Evolutionary conservation across 306 rosid genomes (phyloP), one percentile per base, ranked within the genome.

Genomic region (Rosa multiflora): DNA sequence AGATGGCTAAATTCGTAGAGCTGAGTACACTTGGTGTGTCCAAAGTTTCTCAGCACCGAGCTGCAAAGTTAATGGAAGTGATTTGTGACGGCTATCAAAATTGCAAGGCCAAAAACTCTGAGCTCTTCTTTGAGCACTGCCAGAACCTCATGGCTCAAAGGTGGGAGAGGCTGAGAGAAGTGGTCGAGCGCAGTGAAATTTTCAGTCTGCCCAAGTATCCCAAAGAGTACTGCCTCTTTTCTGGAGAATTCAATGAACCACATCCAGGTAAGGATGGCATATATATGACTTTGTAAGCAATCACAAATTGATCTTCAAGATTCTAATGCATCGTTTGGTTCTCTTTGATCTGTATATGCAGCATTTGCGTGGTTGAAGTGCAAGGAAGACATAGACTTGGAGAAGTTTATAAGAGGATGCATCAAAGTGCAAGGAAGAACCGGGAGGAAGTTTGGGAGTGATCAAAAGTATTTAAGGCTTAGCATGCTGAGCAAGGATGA

Each of bases 311-410:
- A 64, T n/a, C 5, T 79, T 73, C 17, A 9, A n/a, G 9, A 42
- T 18, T 29, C 18, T 59, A 39, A 76, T 12, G 52, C 21, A 17
- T 44, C 23, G 18, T 8, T n/a, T 68, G 67, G 48, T 26, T 37
- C 21, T 37, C 17, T 17, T 35, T 39, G 14, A 6, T 61, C 4
- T 10, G 13, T 18, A 39, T 62, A 43, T 11, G 47, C 85, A 94
- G 97, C 78, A 75, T 94, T 84, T 83, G 88, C 91, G 2, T 94
- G 98, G 98, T 63, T 94, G 92, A 87, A 89, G 87, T 62, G 85
- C 51, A 76, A 77, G 29, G 89, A 88, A 39, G 85, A 80, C 39
- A 85, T 81, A 48, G 86, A 91, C 62, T 78, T 87, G 29, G 83
- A 67, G 73, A 75, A 62, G 74, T 82, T 81, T 70, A 51, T 92